Percentiles rank a stretch among this genome's conserved stretches.
Conservation (phyloP, 1,139 yeast species). For the Debaryomycetaceae sp. region DNA sequence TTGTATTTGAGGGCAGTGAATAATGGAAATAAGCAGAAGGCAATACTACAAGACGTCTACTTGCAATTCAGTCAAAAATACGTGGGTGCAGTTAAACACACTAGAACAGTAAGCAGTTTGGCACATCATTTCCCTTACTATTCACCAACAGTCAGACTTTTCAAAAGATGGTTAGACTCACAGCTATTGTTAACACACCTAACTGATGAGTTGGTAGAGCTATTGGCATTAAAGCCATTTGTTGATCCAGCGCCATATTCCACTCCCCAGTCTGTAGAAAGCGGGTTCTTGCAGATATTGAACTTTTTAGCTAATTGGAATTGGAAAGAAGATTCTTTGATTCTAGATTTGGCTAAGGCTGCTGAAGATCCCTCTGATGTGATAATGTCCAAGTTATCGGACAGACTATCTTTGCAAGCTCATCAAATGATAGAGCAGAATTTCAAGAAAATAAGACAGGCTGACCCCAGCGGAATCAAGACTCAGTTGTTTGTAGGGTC, state of each 20-base stretch:
- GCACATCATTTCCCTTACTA: slow-evolving; percentile 72
- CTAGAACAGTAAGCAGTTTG: slow-evolving; percentile 69
- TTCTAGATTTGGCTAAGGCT: slow-evolving; percentile 66
- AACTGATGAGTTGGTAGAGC: slow-evolving; percentile 74
- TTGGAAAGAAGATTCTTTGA: slow-evolving; percentile 85
- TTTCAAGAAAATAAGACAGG: slow-evolving; percentile 62
- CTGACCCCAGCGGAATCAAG: slow-evolving; percentile 77
- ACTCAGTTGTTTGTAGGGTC: slow-evolving; percentile 82
- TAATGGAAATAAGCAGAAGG: slow-evolving; percentile 58
- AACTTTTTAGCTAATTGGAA: slow-evolving; percentile 81
- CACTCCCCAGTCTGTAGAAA: slow-evolving; percentile 71
- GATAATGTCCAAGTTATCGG: slow-evolving; percentile 41
- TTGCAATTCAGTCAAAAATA: slow-evolving; percentile 66
- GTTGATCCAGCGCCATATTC: slow-evolving; percentile 82
- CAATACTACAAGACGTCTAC: slow-evolving; percentile 58
- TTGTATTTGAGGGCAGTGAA: slow-evolving; percentile 67
- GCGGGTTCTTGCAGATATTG: slow-evolving; percentile 76
- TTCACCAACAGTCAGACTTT: slow-evolving; percentile 76
- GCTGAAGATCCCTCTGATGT: slow-evolving; percentile 30
- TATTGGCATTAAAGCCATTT: slow-evolving; percentile 79
- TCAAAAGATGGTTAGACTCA: slow-evolving; percentile 83
- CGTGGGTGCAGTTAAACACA: slow-evolving; percentile 72
- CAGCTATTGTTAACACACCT: slow-evolving; percentile 66
- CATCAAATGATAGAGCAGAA: slow-evolving; percentile 61
- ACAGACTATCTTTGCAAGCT: slow-evolving; percentile 58